Evolutionary conservation across 352 stramenopile genomes (phyloP), one percentile per base, ranked within the genome.

Genomic region (Phytopythium kandeliae): DNA sequence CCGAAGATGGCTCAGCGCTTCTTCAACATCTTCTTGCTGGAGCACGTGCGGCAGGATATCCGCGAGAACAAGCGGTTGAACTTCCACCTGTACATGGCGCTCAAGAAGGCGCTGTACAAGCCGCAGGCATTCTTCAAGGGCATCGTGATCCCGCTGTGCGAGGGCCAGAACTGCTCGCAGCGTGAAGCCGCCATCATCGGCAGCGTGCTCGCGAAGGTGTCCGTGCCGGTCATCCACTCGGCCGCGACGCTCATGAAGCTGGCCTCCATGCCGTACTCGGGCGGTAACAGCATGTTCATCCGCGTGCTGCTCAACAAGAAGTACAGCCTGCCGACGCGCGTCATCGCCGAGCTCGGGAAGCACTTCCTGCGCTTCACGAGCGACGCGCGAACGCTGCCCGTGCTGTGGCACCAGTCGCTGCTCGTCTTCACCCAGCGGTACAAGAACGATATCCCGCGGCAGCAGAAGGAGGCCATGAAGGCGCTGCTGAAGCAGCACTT

Each of bases 41-140:
- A 98, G 77, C 92, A 95, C 63, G 67, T 98, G 85, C 58, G 96
- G 22, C 92, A 98, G 55, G 97, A 99, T 71, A 99, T 99, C 64
- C 78, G 90, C 50, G 70, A 87, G 33, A 97, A 99, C 79, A 98
- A 99, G 60, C 74, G 98, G 28, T 79, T 99, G 34, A 99, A 99
- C 75, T 99, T 99, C 72, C 97, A 99, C 70, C 85, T 99, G 55
- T 99, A 99, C 80, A 97, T 97, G 81, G 85, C 96, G 31, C 72
- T 99, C 30, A 99, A 99, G 74, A 99, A 99, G 70, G 89, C 90
- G 47, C 76, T 99, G 34, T 99, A 99, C 85, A 99, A 99, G 71
- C 97, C 97, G 12, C 95, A 97, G 44, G 97, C 97, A 21, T 99
- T 99, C 60, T 99, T 99, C 83, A 99, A 99, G 69, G 97, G 97